Percentiles rank a stretch among this genome's conserved stretches.
Conservation (phyloP, 1,284 basidiomycete species). For the Trichosporon faecale region DNA sequence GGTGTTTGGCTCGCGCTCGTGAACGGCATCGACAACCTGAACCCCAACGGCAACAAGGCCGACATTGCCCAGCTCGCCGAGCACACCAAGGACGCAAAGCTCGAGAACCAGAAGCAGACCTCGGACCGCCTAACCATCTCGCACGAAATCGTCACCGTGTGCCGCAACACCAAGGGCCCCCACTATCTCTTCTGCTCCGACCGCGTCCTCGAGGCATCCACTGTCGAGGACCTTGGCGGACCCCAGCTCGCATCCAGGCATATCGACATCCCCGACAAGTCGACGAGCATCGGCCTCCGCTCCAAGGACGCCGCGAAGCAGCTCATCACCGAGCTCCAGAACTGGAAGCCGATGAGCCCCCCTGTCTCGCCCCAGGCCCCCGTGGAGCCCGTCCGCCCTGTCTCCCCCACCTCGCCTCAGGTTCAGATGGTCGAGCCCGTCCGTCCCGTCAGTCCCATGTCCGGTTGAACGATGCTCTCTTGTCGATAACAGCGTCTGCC, state of each 20-base stretch:
- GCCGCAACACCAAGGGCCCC: slow-evolving; percentile 20
- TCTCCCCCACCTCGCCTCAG: background rate
- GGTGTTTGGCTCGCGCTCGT: slow-evolving; percentile 25
- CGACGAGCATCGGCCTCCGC: background rate
- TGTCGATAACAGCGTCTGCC: background rate
- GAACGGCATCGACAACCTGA: slow-evolving; percentile 23
- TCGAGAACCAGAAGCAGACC: slow-evolving; percentile 19
- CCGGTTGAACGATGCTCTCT: background rate
- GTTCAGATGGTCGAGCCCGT: background rate
- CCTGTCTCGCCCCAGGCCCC: background rate
- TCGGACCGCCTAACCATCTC: slow-evolving; percentile 24
- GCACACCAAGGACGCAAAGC: slow-evolving; percentile 11
- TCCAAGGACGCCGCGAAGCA: slow-evolving; percentile 1
- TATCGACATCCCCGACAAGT: slow-evolving; percentile 8
- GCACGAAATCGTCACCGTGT: slow-evolving; percentile 22
- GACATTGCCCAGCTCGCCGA: slow-evolving; percentile 7
- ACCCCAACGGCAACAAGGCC: slow-evolving; percentile 13
- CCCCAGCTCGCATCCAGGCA: slow-evolving; percentile 17
- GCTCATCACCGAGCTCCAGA: slow-evolving; percentile 8
- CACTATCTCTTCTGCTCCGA: slow-evolving; percentile 23
- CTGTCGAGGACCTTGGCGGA: slow-evolving; percentile 23
- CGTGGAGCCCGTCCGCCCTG: slow-evolving; percentile 1
- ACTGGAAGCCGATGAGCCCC: slow-evolving; percentile 3
- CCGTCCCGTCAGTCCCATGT: background rate
- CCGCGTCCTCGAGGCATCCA: slow-evolving; percentile 14